Evolutionary conservation across 1,139 yeast species (phyloP).

Genomic region (Suhomyces bolitotheri): DNA sequence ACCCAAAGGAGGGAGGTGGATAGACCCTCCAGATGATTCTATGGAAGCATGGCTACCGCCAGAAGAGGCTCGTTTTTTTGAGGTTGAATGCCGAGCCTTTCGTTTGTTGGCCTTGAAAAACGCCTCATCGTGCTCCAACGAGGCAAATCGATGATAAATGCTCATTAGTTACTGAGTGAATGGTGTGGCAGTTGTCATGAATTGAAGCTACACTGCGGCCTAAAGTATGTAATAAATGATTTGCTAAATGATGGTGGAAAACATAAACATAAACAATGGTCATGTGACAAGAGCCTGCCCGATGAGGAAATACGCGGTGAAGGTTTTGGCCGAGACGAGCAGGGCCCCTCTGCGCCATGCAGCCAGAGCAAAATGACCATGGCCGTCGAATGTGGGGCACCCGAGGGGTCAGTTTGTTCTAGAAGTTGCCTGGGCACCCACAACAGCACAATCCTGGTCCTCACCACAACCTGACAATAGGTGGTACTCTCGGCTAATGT

Average conservation of each 20-base stretch:
- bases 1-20: constrained; percentile 9
- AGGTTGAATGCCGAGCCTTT: background rate
- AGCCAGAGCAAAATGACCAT: too few species aligned
- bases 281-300: constrained; percentile 5
- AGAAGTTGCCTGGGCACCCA: too few species aligned
- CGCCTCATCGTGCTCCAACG: constrained; percentile 38
- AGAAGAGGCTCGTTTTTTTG: constrained; percentile 1
- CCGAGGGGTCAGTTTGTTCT: too few species aligned
- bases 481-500: too few species aligned
- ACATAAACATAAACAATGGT: constrained; percentile 9
- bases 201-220: too few species aligned
- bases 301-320: too few species aligned
- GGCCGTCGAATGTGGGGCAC: too few species aligned
- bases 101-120: constrained; percentile 17
- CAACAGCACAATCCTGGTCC: too few species aligned
- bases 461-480: too few species aligned
- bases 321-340: too few species aligned
- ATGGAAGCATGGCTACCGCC: background rate
- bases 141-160: constrained; percentile 40
- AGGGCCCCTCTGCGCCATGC: too few species aligned
- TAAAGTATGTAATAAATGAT: background rate
- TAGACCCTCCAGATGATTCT: background rate
- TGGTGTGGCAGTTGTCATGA: background rate
- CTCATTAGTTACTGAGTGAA: too few species aligned
- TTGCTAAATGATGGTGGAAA: constrained; percentile 4